Conservation (phyloP, 2,329 filamentous ascomycete species). For the Lachnellula suecica region DNA sequence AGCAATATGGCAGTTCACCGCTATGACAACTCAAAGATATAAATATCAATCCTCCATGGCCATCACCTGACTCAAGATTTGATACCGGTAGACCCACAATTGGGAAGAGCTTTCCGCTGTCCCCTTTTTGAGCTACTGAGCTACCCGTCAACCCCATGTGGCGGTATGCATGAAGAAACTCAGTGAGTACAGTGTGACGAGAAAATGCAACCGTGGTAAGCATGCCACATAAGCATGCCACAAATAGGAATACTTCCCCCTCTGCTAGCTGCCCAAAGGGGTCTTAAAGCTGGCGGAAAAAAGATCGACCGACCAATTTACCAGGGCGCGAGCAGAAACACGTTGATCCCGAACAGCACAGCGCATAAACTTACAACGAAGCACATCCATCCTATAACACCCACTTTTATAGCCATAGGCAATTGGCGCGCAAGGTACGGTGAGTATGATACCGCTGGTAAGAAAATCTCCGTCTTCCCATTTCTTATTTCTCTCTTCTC, state of each 20-base stretch:
- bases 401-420: constrained; percentile 23
- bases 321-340: constrained; percentile 20
- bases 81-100: not conserved
- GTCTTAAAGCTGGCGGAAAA: constrained; percentile 5
- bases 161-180: not conserved
- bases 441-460: constrained; percentile 13
- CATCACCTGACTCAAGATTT: too few relatives aligned
- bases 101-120: not conserved
- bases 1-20: too few relatives aligned
- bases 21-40: too few relatives aligned
- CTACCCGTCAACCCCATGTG: not conserved
- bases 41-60: too few relatives aligned
- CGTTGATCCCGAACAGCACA: constrained; percentile 17
- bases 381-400: constrained; percentile 21
- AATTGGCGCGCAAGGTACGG: constrained; percentile 16
- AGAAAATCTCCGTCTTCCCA: constrained; percentile 11
- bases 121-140: too few relatives aligned
- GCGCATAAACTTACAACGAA: constrained; percentile 16
- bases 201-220: not conserved
- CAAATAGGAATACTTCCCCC: too few relatives aligned
- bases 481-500: constrained; percentile 1
- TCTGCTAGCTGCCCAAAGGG: constrained; percentile 1
- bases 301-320: not conserved
- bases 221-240: constrained; percentile 3
- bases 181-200: constrained; percentile 2